These are phyloP conservation scores for Prototheca wickerhamii DNA, from an alignment of 163 green algal species.

Conservation along the genomic window DNA sequence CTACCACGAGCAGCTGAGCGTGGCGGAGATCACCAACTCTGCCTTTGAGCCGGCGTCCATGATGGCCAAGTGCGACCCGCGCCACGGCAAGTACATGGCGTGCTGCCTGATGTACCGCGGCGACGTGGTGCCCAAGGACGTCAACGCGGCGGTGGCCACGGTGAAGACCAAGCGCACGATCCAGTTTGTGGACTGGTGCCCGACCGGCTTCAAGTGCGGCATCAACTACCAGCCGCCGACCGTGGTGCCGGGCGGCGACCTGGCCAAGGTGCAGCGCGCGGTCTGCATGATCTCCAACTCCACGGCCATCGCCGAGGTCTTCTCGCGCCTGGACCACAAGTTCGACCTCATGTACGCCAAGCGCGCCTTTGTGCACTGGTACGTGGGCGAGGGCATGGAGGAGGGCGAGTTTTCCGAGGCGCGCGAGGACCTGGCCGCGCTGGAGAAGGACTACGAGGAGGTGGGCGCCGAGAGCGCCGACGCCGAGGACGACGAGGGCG, in stretches of 20 bases:
- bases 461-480: slow-evolving; percentile 34
- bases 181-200: slow-evolving; percentile 93
- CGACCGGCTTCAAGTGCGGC: slow-evolving; percentile 89
- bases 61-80: slow-evolving; percentile 98
- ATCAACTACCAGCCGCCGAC: slow-evolving; percentile 98
- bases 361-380: slow-evolving; percentile 95
- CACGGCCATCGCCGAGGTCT: slow-evolving; percentile 97
- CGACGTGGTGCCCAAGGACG: slow-evolving; percentile 96
- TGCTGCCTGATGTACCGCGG: slow-evolving; percentile 99
- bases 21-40: slow-evolving; percentile 98
- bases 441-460: slow-evolving; percentile 99
- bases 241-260: slow-evolving; percentile 93
- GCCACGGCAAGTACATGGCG: slow-evolving; percentile 99
- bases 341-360: slow-evolving; percentile 97
- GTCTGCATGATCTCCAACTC: slow-evolving; percentile 99
- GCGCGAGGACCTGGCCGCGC: slow-evolving; percentile 91
- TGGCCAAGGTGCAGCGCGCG: slow-evolving; percentile 98
- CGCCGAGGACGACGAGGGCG: slow-evolving; percentile 19
- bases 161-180: slow-evolving; percentile 99
- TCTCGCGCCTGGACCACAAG: slow-evolving; percentile 98
- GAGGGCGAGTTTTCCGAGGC: slow-evolving; percentile 96
- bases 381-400: slow-evolving; percentile 95
- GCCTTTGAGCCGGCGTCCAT: slow-evolving; percentile 95
- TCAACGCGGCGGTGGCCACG: slow-evolving; percentile 92
- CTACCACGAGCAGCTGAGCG: slow-evolving; percentile 99